Percentiles rank a stretch among this genome's conserved stretches.
These are phyloP conservation scores for Pleomassaria siparia DNA, from an alignment of 2,329 filamentous ascomycete species.

Conservation along the genomic window DNA sequence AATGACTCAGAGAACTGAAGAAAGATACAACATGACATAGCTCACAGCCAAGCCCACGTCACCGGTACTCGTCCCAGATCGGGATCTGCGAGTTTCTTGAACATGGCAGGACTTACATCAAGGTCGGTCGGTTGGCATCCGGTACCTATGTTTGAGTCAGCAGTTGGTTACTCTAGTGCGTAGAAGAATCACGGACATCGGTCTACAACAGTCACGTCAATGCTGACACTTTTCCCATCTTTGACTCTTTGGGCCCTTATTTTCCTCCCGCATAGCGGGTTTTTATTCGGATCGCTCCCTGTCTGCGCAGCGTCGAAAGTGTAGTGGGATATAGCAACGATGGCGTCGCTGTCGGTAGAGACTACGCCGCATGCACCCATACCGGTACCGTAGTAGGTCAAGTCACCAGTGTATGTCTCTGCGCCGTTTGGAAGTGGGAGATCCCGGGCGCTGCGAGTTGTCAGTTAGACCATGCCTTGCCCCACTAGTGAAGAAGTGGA, in stretches of 20 bases:
- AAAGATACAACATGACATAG: neutral
- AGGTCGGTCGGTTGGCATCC: constrained; percentile 53
- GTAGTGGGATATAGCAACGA: constrained; percentile 68
- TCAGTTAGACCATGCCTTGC: constrained; percentile 16
- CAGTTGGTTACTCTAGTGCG: neutral
- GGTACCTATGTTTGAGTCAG: constrained; percentile 34
- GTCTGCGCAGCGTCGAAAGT: constrained; percentile 63
- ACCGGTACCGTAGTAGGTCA: constrained; percentile 69
- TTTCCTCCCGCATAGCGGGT: constrained; percentile 67
- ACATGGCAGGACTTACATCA: constrained; percentile 53
- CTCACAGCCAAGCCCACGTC: constrained; percentile 54
- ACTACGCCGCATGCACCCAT: constrained; percentile 70
- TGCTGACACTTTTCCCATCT: constrained; percentile 51
- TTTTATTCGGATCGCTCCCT: constrained; percentile 59
- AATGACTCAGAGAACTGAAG: neutral
- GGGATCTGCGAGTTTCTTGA: constrained; percentile 50
- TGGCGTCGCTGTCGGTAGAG: constrained; percentile 56
- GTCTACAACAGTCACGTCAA: constrained; percentile 69
- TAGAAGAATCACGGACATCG: constrained; percentile 51
- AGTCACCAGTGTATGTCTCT: constrained; percentile 60
- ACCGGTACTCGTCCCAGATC: constrained; percentile 51
- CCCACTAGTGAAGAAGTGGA: neutral
- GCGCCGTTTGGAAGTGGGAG: constrained; percentile 56
- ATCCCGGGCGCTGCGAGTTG: constrained; percentile 35
- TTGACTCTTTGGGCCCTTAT: constrained; percentile 61